Evolutionary conservation across 108 stramenopile genomes (phyloP).

Genomic region (Fragilariopsis cylindrus): DNA sequence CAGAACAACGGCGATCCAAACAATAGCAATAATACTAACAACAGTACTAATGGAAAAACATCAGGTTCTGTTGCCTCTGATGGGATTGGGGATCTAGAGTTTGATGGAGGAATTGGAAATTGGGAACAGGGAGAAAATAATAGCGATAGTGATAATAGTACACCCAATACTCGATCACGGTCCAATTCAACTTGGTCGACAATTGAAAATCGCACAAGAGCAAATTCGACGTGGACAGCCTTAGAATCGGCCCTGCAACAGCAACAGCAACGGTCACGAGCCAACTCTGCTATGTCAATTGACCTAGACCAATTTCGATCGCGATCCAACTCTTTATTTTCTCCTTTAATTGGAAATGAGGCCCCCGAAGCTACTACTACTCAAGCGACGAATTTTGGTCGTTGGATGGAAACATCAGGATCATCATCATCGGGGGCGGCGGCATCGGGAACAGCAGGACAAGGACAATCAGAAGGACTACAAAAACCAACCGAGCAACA

Average conservation of each 20-base stretch:
- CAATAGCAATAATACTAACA: neutral
- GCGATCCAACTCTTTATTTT: constrained; percentile 79
- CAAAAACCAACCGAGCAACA: constrained; percentile 12
- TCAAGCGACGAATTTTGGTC: constrained; percentile 42
- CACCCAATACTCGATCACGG: constrained; percentile 20
- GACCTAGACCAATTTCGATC: constrained; percentile 48
- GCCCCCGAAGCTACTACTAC: constrained; percentile 21
- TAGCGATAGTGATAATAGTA: neutral
- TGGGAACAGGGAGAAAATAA: constrained; percentile 13
- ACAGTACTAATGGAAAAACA: constrained; percentile 1
- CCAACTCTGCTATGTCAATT: constrained; percentile 26
- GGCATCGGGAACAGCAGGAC: neutral
- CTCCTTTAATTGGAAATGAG: constrained; percentile 37
- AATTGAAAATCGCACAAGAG: constrained; percentile 16
- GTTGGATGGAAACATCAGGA: constrained; percentile 71
- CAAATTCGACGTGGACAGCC: constrained; percentile 20
- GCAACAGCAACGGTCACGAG: constrained; percentile 17
- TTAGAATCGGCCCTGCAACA: constrained; percentile 14
- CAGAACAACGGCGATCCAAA: neutral
- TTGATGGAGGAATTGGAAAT: constrained; percentile 58
- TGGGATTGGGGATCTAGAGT: constrained; percentile 82
- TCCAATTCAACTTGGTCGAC: constrained; percentile 35
- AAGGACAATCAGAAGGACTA: constrained; percentile 5
- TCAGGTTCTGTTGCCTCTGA: constrained; percentile 37
- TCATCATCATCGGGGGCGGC: constrained; percentile 1